phyloP scores from a whole-genome alignment of 176 grass and related monocot species.

The Chrysopogon serrulatus region DNA sequence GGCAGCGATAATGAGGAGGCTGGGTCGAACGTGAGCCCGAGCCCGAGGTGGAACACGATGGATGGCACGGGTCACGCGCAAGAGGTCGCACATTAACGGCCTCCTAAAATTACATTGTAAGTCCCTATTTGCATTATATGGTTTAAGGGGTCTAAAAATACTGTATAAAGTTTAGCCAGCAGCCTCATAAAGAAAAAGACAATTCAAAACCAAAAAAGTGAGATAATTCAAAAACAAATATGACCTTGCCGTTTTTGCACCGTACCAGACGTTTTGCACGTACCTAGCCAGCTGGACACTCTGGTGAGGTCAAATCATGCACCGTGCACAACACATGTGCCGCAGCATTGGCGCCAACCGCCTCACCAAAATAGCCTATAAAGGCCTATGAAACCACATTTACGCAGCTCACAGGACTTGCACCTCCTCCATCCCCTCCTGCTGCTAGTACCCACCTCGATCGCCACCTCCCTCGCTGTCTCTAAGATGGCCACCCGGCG shows the following conservation, averaged over 20 bases:
- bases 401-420: constrained; percentile 31
- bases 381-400: constrained; percentile 39
- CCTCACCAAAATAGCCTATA: constrained; percentile 3
- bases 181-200: no score
- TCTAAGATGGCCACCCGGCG: constrained; percentile 21
- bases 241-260: neutral
- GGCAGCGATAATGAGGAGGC: no score
- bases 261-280: neutral
- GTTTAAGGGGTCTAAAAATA: no score
- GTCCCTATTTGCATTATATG: no score
- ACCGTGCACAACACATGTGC: neutral
- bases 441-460: neutral
- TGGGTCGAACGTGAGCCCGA: no score
- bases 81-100: no score
- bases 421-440: neutral
- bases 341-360: neutral
- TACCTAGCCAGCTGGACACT: neutral
- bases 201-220: no score
- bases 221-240: no score
- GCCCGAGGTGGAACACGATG: no score
- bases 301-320: constrained; percentile 6
- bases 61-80: no score
- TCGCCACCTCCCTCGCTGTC: neutral
- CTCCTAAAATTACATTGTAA: no score
- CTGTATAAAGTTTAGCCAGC: no score